phyloP scores from a whole-genome alignment of 2,329 filamentous ascomycete species.

The Colletotrichum sp. region DNA sequence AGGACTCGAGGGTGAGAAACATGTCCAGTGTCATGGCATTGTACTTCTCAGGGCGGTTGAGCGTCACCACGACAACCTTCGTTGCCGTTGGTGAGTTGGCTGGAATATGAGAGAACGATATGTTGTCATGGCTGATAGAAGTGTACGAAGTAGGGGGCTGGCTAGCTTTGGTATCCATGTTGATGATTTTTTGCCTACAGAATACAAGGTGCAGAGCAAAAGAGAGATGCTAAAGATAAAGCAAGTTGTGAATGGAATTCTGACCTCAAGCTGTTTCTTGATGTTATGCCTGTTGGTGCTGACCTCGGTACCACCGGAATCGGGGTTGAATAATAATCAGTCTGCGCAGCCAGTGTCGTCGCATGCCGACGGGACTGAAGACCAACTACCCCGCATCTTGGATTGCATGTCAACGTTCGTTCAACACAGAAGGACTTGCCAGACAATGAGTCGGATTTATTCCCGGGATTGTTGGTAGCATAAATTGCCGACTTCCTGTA shows the following conservation, averaged over 20 bases:
- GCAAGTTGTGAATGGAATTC: fast-evolving
- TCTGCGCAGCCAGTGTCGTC: background rate
- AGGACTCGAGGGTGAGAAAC: background rate
- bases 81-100: background rate
- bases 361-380: background rate
- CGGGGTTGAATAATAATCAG: background rate
- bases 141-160: background rate
- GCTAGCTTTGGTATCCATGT: background rate
- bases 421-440: fast-evolving
- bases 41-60: background rate
- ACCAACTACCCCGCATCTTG: background rate
- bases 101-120: background rate
- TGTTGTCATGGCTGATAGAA: background rate
- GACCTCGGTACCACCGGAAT: background rate
- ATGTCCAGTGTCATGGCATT: background rate
- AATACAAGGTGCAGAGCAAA: fast-evolving
- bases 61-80: background rate
- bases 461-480: background rate
- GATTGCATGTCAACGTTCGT: background rate
- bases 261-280: fast-evolving
- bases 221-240: fast-evolving
- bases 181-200: fast-evolving
- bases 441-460: background rate
- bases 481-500: too few relatives aligned
- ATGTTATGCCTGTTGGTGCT: fast-evolving